A percentile compares a stretch with the other conserved stretches of the same genome.
These are phyloP conservation scores for Carex cristatella DNA, from an alignment of 176 grass and related monocot species.

Conservation along the genomic window DNA sequence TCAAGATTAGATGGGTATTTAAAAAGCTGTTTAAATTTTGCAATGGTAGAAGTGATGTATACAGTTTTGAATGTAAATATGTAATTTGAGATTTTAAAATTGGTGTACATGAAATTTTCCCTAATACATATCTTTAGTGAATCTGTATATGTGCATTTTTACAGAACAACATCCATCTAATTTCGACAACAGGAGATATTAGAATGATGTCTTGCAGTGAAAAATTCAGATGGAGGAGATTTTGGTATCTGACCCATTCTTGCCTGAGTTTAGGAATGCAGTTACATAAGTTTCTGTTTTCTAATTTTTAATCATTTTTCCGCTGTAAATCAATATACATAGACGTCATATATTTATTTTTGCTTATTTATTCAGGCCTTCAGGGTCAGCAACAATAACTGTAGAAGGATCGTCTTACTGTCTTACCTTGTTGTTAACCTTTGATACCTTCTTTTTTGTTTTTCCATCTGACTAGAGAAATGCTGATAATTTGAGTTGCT, in stretches of 20 bases:
- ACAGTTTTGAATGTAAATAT: not conserved
- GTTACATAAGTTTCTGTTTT: not conserved
- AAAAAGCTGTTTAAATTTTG: not conserved
- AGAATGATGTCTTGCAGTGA: not conserved
- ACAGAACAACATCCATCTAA: not conserved
- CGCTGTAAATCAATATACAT: not conserved
- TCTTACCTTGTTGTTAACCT: not conserved
- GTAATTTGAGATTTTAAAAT: not conserved
- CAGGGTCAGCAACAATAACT: not conserved
- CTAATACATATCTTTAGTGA: not conserved
- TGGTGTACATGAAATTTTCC: too few species aligned
- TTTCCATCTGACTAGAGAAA: not conserved
- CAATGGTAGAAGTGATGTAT: not conserved
- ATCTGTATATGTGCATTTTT: not conserved
- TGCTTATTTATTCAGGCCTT: not conserved
- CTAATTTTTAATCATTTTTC: not conserved
- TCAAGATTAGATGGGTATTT: not conserved
- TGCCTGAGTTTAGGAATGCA: not conserved
- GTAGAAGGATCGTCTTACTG: not conserved
- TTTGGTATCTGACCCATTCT: not conserved
- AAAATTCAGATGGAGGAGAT: not conserved
- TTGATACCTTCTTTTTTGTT: not conserved
- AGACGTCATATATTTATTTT: not conserved
- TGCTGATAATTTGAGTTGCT: not conserved
- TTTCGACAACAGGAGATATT: not conserved